Evolutionary conservation across 352 stramenopile species (phyloP).

Genomic region (Plasmopara muralis): DNA sequence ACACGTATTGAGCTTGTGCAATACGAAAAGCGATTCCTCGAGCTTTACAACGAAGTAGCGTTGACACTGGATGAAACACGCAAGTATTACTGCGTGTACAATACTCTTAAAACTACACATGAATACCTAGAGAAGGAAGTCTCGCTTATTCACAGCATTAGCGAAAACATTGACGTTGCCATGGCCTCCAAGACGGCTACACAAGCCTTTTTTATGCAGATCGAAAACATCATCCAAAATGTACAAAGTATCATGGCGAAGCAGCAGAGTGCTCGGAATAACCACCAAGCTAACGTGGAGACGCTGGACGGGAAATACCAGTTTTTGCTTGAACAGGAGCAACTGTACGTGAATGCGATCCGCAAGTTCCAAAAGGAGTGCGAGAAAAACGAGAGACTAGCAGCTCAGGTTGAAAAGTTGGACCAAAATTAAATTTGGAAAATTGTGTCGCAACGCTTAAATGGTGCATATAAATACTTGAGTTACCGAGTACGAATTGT

Average conservation of each 20-base stretch:
- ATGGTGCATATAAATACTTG: conserved; percentile 26
- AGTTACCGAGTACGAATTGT: conserved; percentile 2
- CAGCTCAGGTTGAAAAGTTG: conserved; percentile 11
- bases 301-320: conserved; percentile 74
- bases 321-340: conserved; percentile 65
- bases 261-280: conserved; percentile 40
- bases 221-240: conserved; percentile 63
- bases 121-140: conserved; percentile 84
- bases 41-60: conserved; percentile 85
- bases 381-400: conserved; percentile 78
- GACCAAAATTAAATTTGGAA: conserved; percentile 4
- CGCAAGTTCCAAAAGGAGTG: conserved; percentile 86
- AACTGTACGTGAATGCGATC: conserved; percentile 79
- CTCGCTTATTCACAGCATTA: conserved; percentile 81
- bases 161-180: conserved; percentile 75
- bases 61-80: conserved; percentile 86
- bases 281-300: conserved; percentile 42
- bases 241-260: conserved; percentile 46
- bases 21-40: conserved; percentile 85
- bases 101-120: conserved; percentile 74
- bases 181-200: conserved; percentile 60
- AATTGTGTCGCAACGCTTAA: conserved; percentile 7
- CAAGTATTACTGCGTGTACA: conserved; percentile 87
- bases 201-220: conserved; percentile 69
- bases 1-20: conserved; percentile 83